phyloP scores from a whole-genome alignment of 139 green algal genomes.

The Picochlorum sp. region DNA sequence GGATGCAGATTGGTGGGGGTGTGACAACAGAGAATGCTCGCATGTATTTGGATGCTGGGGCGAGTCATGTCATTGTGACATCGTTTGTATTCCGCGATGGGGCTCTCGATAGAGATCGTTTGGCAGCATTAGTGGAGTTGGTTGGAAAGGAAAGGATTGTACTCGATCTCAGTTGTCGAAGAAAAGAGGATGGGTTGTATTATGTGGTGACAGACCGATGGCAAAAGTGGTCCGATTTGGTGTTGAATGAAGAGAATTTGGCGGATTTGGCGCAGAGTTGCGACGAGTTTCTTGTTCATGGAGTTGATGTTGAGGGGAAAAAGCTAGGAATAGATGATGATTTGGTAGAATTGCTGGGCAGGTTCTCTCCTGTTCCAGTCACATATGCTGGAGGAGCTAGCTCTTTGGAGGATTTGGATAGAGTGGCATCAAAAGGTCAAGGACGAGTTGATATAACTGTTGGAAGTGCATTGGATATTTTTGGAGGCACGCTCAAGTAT shows the following conservation, averaged over 20 bases:
- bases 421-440: constrained; percentile 45
- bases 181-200: constrained; percentile 52
- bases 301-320: constrained; percentile 97
- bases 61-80: constrained; percentile 95
- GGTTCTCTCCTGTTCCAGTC: constrained; percentile 61
- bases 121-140: constrained; percentile 62
- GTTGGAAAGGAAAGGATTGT: constrained; percentile 87
- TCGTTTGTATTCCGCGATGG: constrained; percentile 87
- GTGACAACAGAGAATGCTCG: constrained; percentile 77
- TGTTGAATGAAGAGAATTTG: constrained; percentile 52
- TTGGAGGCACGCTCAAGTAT: constrained; percentile 86
- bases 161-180: constrained; percentile 89
- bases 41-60: constrained; percentile 81
- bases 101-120: constrained; percentile 66
- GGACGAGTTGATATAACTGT: constrained; percentile 92
- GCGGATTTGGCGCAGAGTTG: constrained; percentile 57
- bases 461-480: constrained; percentile 94
- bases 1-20: constrained; percentile 90
- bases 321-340: constrained; percentile 92
- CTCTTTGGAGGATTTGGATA: constrained; percentile 77
- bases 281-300: constrained; percentile 96
- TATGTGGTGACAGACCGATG: constrained; percentile 68
- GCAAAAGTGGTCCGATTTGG: constrained; percentile 58
- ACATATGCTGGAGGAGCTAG: constrained; percentile 93
- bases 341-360: constrained; percentile 77